These are phyloP conservation scores for Blastocystis sp. DNA, from an alignment of 352 stramenopile genomes.

Conservation along the genomic window DNA sequence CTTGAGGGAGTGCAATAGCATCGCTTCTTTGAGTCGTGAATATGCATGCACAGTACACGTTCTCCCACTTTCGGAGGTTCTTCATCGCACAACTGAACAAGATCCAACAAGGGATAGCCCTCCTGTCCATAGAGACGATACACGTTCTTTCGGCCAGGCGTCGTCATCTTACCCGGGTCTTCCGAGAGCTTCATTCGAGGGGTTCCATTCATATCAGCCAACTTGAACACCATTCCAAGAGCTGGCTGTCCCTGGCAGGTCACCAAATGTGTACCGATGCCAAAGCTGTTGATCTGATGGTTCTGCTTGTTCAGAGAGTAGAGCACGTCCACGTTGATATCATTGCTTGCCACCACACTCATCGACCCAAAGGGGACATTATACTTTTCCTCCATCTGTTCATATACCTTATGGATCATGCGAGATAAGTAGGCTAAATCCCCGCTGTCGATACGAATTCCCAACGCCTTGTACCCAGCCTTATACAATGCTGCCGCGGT, in stretches of 20 bases:
- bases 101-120: slow-evolving; percentile 77
- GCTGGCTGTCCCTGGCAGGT: slow-evolving; percentile 96
- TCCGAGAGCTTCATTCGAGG: slow-evolving; percentile 95
- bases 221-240: slow-evolving; percentile 96
- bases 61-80: slow-evolving; percentile 73
- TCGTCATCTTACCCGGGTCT: slow-evolving; percentile 86
- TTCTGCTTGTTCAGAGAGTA: slow-evolving; percentile 86
- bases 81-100: slow-evolving; percentile 80
- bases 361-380: slow-evolving; percentile 69
- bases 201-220: slow-evolving; percentile 88
- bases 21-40: slow-evolving; percentile 87
- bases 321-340: slow-evolving; percentile 95
- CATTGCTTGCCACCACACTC: slow-evolving; percentile 93
- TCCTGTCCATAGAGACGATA: slow-evolving; percentile 82
- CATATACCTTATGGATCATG: slow-evolving; percentile 63
- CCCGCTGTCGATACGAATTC: slow-evolving; percentile 92
- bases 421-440: slow-evolving; percentile 89
- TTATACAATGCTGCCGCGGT: slow-evolving; percentile 86
- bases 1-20: slow-evolving; percentile 81
- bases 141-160: slow-evolving; percentile 72
- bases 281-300: slow-evolving; percentile 88
- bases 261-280: slow-evolving; percentile 87
- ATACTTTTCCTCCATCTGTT: slow-evolving; percentile 47
- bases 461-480: slow-evolving; percentile 71
- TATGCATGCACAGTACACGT: slow-evolving; percentile 84